Base-by-base conservation (phyloP, 2,329 filamentous ascomycete genomes). In the Aspergillus terreus region DNA sequence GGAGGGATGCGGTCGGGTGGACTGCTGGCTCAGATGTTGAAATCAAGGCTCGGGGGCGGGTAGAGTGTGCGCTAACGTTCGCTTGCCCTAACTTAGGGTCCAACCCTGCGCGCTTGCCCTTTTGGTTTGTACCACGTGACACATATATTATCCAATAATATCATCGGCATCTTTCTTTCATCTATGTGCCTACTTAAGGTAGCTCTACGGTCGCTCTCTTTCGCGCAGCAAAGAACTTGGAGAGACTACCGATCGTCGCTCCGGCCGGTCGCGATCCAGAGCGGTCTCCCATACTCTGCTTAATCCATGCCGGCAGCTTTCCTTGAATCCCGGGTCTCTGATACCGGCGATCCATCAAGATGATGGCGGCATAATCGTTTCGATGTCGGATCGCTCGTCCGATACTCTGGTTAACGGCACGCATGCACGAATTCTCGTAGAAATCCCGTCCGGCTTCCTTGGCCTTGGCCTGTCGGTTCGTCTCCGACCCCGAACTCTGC, bases 351-450 rank as follows among this genome's bases (percentile, higher is more conserved):
- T 99, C 94, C 32, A 94, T 76, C 65, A 99, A 80, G 51, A 96
- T 73, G 57, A 99, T 96, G 14, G 88, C 85, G 4, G 94, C 94
- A 71, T 95, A 97, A 71, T 99, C 94, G 21, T 82, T 83, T 50
- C 81, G 82, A 67, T 99, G 94, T 44, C 94, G 79, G 62, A 99
- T 96, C 1, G 91, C 94, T 52, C 94, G 79, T 1, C 94, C 94
- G 60, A 99, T 92, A 65, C 90, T 94, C 75, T 99, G 94, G 69
- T 99, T 99, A 4, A 99, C 94, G 4, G 92, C 90, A 36, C 94
- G 81, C 92, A 99, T 96, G 69, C 92, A 96, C 0, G 90, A 84
- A 66, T 97, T 97, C 68, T 96, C 91, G 66, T 95, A 95, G 65
- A 90, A 95, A 54, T 92, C 88, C 47, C 86, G 77, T 2, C 87